These are phyloP conservation scores for Tubosaeta brunneosetosa DNA, from an alignment of 768 basidiomycete genomes.

Conservation along the genomic window DNA sequence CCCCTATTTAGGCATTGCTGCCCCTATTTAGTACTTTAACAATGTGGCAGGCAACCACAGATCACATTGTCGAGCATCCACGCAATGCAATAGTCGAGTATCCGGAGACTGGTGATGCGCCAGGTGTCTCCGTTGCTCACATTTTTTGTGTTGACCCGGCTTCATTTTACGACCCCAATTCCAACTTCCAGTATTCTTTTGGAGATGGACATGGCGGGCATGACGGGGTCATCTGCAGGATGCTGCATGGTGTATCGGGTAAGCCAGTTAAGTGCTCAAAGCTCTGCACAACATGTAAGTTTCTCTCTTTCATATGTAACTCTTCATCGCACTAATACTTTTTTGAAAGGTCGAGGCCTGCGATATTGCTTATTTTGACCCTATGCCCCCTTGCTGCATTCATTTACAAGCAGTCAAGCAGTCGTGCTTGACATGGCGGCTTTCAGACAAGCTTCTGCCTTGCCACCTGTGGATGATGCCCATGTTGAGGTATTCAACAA, in stretches of 20 bases:
- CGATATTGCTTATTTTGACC: background rate
- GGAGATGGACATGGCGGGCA: slow-evolving; percentile 2
- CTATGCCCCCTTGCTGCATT: accelerated
- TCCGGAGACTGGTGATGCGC: background rate
- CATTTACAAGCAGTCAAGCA: background rate
- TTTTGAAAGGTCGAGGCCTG: background rate
- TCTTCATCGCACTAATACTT: background rate
- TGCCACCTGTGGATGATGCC: background rate
- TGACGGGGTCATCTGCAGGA: background rate
- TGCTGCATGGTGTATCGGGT: background rate
- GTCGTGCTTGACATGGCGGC: background rate
- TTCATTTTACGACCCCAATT: background rate
- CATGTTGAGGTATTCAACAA: slow-evolving; percentile 1
- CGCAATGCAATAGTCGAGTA: background rate
- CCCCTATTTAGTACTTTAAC: too few species aligned
- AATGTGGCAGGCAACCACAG: too few species aligned
- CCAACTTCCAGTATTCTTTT: slow-evolving; percentile 3
- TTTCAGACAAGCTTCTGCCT: too few species aligned
- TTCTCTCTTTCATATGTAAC: too few species aligned
- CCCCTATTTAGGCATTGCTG: too few species aligned
- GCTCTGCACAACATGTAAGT: background rate
- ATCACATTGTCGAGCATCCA: slow-evolving; percentile 1
- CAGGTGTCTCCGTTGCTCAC: background rate
- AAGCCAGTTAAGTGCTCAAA: background rate
- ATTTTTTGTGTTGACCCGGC: background rate